Base-by-base conservation (phyloP, 2,329 filamentous ascomycete species). In the Penicillium digitatum region DNA sequence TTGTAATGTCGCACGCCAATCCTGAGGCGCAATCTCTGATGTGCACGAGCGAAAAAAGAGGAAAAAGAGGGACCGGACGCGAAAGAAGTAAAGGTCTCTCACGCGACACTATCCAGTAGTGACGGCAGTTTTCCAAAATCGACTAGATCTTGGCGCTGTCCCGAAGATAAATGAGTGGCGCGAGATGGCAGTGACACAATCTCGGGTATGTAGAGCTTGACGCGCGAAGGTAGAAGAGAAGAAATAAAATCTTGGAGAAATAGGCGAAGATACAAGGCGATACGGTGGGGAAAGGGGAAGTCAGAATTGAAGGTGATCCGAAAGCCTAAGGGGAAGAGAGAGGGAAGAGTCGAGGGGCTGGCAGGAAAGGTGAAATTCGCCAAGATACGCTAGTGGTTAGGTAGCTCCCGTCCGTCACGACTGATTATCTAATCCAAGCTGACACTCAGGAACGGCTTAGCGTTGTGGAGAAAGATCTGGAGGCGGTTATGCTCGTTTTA, bases 291-390 rank as follows among this genome's bases (percentile, higher is more conserved):
- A 50, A 52, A 44, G 45, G 57, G 34, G 43, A 49, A 35, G 43
- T 24, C 44, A 49, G 44, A 54, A 54, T 54, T 54, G 49, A 48
- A 43, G 47, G 40, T 47, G 52, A 55, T 57, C 40, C 18, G 54
- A 48, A 61, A 56, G 58, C 58, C 58, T 55, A 58, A 58, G 51
- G 56, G 55, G 35, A 55, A 55, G 54, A 53, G 59, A 55, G 59
- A 50, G 59, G 51, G 31, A 57, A 63, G 60, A 63, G 62, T 65
- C 63, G 63, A 65, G 63, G 63, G 63, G 63, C 60, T 64, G 62
- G 62, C 60, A 62, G 52, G 61, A 63, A 64, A 62, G 62, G 61
- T 63, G 59, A 65, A 65, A 56, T 62, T 55, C 46, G 62, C 61
- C 62, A 64, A 64, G 59, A 39, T 24, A 40, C 62, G 57, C 63